Evolutionary conservation across 257 asterid genomes (phyloP).

Genomic region (Ballota nigra): DNA sequence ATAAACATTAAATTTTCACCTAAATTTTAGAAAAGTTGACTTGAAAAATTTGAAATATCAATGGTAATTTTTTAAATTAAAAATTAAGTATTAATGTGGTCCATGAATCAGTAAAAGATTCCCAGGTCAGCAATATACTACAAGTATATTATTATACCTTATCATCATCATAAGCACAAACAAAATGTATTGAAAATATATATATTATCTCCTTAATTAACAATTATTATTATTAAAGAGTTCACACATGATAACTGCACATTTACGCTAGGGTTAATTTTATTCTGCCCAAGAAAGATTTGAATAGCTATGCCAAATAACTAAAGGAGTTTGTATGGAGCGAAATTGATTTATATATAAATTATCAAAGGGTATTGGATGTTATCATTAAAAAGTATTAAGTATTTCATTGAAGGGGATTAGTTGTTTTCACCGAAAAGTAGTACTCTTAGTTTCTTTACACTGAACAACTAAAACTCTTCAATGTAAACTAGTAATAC

Average conservation of each 20-base stretch:
- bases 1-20: background rate
- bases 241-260: slow-evolving; percentile 12
- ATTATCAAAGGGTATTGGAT: too few species aligned
- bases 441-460: too few species aligned
- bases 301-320: background rate
- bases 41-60: background rate
- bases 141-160: slow-evolving; percentile 3
- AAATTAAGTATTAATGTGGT: background rate
- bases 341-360: too few species aligned
- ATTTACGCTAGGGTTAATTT: slow-evolving; percentile 14
- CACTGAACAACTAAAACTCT: too few species aligned
- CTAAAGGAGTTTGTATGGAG: too few species aligned
- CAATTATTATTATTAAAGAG: background rate
- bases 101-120: slow-evolving; percentile 24
- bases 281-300: slow-evolving; percentile 5
- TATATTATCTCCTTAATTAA: slow-evolving; percentile 18
- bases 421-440: too few species aligned
- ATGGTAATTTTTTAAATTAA: background rate
- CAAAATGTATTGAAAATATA: background rate
- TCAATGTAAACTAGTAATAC: too few species aligned
- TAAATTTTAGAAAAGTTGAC: background rate
- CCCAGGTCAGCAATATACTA: background rate
- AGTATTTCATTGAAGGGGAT: too few species aligned
- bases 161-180: slow-evolving; percentile 15
- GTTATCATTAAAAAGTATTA: too few species aligned